Conservation (phyloP, 805 yeast genomes). For the Suhomyces sp. region DNA sequence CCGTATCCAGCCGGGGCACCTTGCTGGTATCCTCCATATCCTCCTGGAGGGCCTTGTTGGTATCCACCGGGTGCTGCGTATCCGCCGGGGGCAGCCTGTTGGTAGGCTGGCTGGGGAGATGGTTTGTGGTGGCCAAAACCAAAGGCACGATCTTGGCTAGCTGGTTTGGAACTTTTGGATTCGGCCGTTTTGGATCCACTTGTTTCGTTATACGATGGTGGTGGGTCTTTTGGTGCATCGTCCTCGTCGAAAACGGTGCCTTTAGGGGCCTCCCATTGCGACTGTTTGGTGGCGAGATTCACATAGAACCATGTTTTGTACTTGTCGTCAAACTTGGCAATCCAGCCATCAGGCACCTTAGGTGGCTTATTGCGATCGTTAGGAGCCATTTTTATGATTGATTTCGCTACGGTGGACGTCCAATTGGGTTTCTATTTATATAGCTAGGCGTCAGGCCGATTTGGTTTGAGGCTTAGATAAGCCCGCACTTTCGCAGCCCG, state of each 20-base stretch:
- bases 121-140: constrained; percentile 3
- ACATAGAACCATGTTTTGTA: constrained; percentile 80
- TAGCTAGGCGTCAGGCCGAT: background rate
- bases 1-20: constrained; percentile 4
- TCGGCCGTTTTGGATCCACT: constrained; percentile 4
- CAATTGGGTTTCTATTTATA: background rate
- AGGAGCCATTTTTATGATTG: constrained; percentile 1
- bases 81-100: background rate
- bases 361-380: constrained; percentile 40
- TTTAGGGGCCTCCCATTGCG: constrained; percentile 88
- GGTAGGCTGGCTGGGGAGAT: constrained; percentile 5
- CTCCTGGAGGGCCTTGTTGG: background rate
- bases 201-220: constrained; percentile 3
- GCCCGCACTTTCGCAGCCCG: background rate
- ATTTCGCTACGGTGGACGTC: background rate
- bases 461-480: background rate
- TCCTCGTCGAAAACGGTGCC: constrained; percentile 45
- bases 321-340: constrained; percentile 67
- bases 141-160: background rate
- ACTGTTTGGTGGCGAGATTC: constrained; percentile 62
- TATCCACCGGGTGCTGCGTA: constrained; percentile 5
- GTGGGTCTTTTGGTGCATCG: constrained; percentile 5
- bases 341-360: constrained; percentile 65
- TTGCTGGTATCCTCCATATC: constrained; percentile 11
- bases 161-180: constrained; percentile 2